These are phyloP conservation scores for Amphirosellinia nigrospora DNA, from an alignment of 495 filamentous ascomycete species.

Conservation along the genomic window DNA sequence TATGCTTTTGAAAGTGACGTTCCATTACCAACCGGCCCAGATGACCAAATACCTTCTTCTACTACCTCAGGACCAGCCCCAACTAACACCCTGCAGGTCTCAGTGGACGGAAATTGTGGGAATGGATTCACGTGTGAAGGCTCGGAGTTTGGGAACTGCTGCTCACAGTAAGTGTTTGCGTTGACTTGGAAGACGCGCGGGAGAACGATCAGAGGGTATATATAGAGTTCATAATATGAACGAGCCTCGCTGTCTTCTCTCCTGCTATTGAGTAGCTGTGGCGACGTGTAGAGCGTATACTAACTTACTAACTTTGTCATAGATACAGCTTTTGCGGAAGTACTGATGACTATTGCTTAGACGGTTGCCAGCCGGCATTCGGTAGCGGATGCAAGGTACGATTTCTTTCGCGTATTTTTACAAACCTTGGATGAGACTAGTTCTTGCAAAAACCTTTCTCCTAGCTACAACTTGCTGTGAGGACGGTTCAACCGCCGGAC, in stretches of 20 bases:
- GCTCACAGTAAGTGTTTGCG: conserved; percentile 42
- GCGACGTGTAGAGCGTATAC: background rate
- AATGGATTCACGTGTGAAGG: conserved; percentile 51
- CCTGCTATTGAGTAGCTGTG: background rate
- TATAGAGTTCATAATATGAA: conserved; percentile 16
- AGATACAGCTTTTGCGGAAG: conserved; percentile 46
- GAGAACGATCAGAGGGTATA: background rate
- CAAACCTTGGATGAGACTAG: conserved; percentile 25
- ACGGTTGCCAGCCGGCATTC: conserved; percentile 46
- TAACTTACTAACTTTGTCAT: conserved; percentile 5
- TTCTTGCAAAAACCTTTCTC: conserved; percentile 19
- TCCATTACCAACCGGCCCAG: conserved; percentile 16
- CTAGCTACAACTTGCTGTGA: background rate
- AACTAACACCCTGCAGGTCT: conserved; percentile 34
- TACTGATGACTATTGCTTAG: conserved; percentile 47
- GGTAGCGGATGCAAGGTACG: conserved; percentile 46
- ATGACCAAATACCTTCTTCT: conserved; percentile 6
- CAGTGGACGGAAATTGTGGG: conserved; percentile 49
- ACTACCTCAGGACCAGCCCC: conserved; percentile 27
- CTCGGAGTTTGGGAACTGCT: conserved; percentile 48
- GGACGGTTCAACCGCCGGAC: background rate
- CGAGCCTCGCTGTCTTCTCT: conserved; percentile 6
- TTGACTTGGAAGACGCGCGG: background rate
- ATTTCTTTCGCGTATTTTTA: conserved; percentile 20
- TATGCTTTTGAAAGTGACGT: conserved; percentile 16